Conservation (phyloP, 371 early-diverging fungal genomes). For the Syncephalis plumigaleata region DNA sequence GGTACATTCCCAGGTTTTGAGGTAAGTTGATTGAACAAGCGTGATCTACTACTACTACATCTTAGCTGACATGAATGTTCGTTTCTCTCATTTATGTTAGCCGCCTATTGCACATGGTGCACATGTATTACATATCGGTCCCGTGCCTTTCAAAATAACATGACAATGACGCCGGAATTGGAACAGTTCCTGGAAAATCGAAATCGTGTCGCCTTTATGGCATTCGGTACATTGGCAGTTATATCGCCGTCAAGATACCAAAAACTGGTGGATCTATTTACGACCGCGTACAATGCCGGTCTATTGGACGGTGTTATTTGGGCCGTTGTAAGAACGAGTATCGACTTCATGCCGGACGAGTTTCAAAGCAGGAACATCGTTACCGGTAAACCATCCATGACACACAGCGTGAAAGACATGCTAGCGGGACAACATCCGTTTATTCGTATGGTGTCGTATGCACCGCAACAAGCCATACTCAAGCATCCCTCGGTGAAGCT, state of each 20-base stretch:
- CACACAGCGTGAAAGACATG: not conserved
- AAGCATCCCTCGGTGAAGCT: slow-evolving; percentile 12
- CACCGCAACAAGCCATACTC: slow-evolving; percentile 18
- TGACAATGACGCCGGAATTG: slow-evolving; percentile 7
- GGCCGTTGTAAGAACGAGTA: slow-evolving; percentile 6
- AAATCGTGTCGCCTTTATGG: slow-evolving; percentile 11
- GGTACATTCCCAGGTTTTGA: slow-evolving; percentile 4
- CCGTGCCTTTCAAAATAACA: slow-evolving; percentile 9
- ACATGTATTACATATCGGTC: slow-evolving; percentile 15
- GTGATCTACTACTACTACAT: not conserved
- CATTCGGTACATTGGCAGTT: slow-evolving; percentile 14
- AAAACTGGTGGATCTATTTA: slow-evolving; percentile 7
- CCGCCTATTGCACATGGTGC: slow-evolving; percentile 14
- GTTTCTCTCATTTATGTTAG: too few relatives aligned
- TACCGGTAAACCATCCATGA: slow-evolving; percentile 3
- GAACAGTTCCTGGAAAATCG: slow-evolving; percentile 8
- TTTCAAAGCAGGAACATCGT: slow-evolving; percentile 1
- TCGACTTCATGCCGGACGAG: not conserved
- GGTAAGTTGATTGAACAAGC: not conserved
- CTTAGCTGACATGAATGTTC: not conserved
- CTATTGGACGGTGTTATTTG: slow-evolving; percentile 16
- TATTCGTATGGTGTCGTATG: slow-evolving; percentile 9
- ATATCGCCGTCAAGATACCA: slow-evolving; percentile 2
- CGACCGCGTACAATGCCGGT: slow-evolving; percentile 4
- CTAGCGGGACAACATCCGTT: slow-evolving; percentile 1